phyloP scores from a whole-genome alignment of 177 flowering plant genomes.

The Telopea speciosissima region DNA sequence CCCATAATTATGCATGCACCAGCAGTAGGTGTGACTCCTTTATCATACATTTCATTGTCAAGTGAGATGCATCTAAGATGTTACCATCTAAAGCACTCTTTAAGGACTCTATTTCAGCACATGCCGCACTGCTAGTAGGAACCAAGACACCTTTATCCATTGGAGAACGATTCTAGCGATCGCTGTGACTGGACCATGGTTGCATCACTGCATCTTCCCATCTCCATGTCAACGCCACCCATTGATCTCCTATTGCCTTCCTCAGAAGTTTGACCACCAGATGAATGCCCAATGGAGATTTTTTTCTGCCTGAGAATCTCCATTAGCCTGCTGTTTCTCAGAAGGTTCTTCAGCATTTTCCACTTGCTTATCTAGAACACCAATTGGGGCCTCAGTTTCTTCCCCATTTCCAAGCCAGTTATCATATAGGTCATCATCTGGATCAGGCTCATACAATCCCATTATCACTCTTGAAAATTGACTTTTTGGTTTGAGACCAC shows the following conservation, averaged over 20 bases:
- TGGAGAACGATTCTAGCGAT: slow-evolving; percentile 10
- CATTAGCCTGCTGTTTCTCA: slow-evolving; percentile 3
- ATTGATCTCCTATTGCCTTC: slow-evolving; percentile 6
- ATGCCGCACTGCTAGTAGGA: background rate
- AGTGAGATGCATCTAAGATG: background rate
- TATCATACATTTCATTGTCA: slow-evolving; percentile 3
- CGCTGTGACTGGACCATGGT: slow-evolving; percentile 22
- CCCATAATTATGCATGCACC: no score
- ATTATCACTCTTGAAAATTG: slow-evolving; percentile 18
- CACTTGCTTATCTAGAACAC: slow-evolving; percentile 13
- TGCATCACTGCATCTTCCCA: slow-evolving; percentile 20
- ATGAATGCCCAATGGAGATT: slow-evolving; percentile 5
- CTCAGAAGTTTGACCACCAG: slow-evolving; percentile 2
- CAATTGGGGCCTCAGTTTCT: slow-evolving; percentile 23
- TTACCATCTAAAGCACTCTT: background rate
- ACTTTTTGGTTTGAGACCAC: slow-evolving; percentile 13
- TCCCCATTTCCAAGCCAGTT: slow-evolving; percentile 39
- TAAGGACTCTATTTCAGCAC: background rate
- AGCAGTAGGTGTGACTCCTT: slow-evolving; percentile 4
- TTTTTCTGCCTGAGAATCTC: slow-evolving; percentile 15
- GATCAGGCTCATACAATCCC: slow-evolving; percentile 24
- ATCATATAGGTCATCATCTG: slow-evolving; percentile 37
- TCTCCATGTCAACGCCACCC: slow-evolving; percentile 2
- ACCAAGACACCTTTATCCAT: slow-evolving; percentile 3
- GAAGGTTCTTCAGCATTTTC: slow-evolving; percentile 11